phyloP scores from a whole-genome alignment of 192 early-diverging fungal genomes.

The Piromyces finnis region DNA sequence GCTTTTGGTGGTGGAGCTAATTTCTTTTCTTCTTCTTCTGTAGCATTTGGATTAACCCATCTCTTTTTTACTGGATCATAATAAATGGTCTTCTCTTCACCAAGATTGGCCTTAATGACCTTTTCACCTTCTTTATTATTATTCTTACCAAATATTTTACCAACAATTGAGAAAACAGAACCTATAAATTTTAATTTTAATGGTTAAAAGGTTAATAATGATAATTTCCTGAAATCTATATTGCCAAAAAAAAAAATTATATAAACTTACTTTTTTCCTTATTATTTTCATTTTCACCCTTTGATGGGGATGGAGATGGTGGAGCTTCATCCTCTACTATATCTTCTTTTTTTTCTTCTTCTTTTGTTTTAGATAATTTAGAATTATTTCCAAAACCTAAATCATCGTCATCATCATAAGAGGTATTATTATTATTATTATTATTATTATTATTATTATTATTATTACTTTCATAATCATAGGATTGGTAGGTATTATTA shows the following conservation, averaged over 20 bases:
- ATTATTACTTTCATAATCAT: background rate
- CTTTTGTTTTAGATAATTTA: slow-evolving; percentile 11
- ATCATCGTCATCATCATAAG: slow-evolving; percentile 29
- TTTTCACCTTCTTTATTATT: slow-evolving; percentile 10
- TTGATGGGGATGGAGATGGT: background rate
- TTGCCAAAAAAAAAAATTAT: no score
- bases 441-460: background rate
- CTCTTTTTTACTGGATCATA: slow-evolving; percentile 71
- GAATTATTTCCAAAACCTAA: slow-evolving; percentile 40
- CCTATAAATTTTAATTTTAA: no score
- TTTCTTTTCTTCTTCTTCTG: slow-evolving; percentile 21
- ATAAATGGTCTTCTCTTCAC: slow-evolving; percentile 62
- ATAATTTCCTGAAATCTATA: no score
- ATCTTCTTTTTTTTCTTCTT: slow-evolving; percentile 1
- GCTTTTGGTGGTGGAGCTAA: slow-evolving; percentile 8
- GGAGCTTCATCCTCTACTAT: slow-evolving; percentile 4
- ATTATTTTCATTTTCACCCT: background rate
- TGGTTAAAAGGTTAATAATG: no score
- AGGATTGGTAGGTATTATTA: no score
- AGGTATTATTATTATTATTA: background rate
- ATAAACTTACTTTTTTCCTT: slow-evolving; percentile 4
- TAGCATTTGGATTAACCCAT: slow-evolving; percentile 55
- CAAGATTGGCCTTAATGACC: slow-evolving; percentile 66
- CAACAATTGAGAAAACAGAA: slow-evolving; percentile 14
- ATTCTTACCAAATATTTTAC: slow-evolving; percentile 14